A percentile compares a stretch with the other conserved stretches of the same genome.
Evolutionary conservation across 2,329 filamentous ascomycete species (phyloP).

Genomic region (Hortaea werneckii): DNA sequence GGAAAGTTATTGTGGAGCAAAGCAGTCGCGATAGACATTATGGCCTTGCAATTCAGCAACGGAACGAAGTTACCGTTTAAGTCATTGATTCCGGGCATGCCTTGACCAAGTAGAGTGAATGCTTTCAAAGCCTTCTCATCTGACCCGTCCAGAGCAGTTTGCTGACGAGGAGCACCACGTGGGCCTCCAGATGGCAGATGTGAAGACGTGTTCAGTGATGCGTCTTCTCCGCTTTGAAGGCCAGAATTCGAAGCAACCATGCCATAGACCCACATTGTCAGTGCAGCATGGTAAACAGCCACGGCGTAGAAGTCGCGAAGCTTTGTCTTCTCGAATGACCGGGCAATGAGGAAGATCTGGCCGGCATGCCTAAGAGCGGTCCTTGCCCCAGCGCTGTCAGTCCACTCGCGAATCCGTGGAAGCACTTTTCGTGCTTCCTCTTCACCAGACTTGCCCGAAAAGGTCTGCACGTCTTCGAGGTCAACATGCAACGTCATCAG

Average conservation of each 20-base stretch:
- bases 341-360: slow-evolving; percentile 50
- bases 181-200: not conserved
- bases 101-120: slow-evolving; percentile 50
- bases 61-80: slow-evolving; percentile 13
- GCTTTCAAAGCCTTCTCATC: slow-evolving; percentile 38
- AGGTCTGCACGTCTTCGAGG: slow-evolving; percentile 53
- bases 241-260: slow-evolving; percentile 25
- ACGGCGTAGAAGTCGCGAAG: slow-evolving; percentile 55
- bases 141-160: slow-evolving; percentile 44
- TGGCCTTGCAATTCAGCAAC: slow-evolving; percentile 44
- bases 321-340: slow-evolving; percentile 15
- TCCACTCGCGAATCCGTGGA: slow-evolving; percentile 47
- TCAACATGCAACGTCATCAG: slow-evolving; percentile 53
- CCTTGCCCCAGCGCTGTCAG: slow-evolving; percentile 41
- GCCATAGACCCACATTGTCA: slow-evolving; percentile 59
- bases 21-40: slow-evolving; percentile 49
- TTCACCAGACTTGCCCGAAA: slow-evolving; percentile 54
- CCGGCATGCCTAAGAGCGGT: slow-evolving; percentile 56
- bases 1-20: slow-evolving; percentile 44
- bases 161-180: not conserved
- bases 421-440: slow-evolving; percentile 51
- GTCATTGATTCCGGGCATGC: slow-evolving; percentile 34
- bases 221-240: slow-evolving; percentile 5
- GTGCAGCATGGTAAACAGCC: slow-evolving; percentile 54
- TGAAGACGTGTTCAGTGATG: not conserved